Conservation (phyloP, 2,329 filamentous ascomycete species). For the Ceratocystis eucalypticola region DNA sequence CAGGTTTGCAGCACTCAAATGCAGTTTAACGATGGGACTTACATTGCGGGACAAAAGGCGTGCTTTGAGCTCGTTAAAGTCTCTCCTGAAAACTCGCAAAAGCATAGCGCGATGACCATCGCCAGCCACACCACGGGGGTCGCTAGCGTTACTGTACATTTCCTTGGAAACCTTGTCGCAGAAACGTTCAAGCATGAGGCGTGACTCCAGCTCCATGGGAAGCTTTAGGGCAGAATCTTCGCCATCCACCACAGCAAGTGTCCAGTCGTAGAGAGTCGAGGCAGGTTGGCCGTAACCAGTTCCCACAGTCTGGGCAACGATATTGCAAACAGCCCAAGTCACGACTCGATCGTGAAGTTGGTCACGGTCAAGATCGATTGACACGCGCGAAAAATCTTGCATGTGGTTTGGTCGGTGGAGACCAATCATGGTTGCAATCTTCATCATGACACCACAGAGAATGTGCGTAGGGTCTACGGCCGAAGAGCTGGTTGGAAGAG, state of each 20-base stretch:
- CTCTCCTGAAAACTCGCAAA: conserved; percentile 51
- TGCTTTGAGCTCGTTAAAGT: conserved; percentile 49
- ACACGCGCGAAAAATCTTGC: conserved; percentile 68
- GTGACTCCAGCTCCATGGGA: conserved; percentile 49
- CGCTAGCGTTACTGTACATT: conserved; percentile 65
- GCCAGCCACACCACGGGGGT: conserved; percentile 54
- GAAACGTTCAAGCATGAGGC: conserved; percentile 59
- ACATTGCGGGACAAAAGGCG: conserved; percentile 45
- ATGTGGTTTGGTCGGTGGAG: conserved; percentile 69
- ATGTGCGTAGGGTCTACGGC: conserved; percentile 72
- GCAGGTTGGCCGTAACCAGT: conserved; percentile 74
- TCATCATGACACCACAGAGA: conserved; percentile 73
- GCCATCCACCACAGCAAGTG: conserved; percentile 44
- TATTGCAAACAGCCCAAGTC: conserved; percentile 77
- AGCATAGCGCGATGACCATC: conserved; percentile 54
- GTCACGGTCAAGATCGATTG: conserved; percentile 61
- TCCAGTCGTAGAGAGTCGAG: conserved; percentile 65
- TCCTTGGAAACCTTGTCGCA: conserved; percentile 66
- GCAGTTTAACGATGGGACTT: conserved; percentile 47
- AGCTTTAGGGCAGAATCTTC: conserved; percentile 37
- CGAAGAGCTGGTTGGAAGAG: conserved; percentile 67
- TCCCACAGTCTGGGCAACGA: conserved; percentile 68
- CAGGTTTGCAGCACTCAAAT: conserved; percentile 58
- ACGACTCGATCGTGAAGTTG: conserved; percentile 65
- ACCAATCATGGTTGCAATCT: conserved; percentile 70